Base-by-base conservation (phyloP, 1,139 yeast genomes). In the Magnusiomyces fungicola region DNA sequence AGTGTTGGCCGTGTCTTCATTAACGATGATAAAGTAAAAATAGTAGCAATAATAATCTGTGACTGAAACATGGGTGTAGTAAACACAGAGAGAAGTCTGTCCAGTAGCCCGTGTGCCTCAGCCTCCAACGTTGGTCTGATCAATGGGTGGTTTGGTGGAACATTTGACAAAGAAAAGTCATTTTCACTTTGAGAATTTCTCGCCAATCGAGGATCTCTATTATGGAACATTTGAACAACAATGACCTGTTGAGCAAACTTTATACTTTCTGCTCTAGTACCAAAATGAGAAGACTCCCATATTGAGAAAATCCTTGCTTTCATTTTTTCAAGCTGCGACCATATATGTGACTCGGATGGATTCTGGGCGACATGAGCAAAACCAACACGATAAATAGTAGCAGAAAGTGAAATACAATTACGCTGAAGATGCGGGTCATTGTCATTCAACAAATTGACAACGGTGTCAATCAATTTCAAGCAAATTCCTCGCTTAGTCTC, bases 211-310 rank as follows among this genome's bases (percentile, higher is more conserved):
- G 74, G 56, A 52, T 69, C 72, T 22, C 62, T 55, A 4, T 65
- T 55, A 2, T 79, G 71, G 33, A 78, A 75, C 23, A 85, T 74
- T 59, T 90, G 96, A 27, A 80, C 78, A 50, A 80, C 79, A 37
- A 90, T 79, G 1, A 88, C 78, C 46, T 79, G 77, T 50, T 85
- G 79, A 7, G 88, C 77, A 55, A 90, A 81, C 65, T 84, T 87
- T 49, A 84, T 70, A 27, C 86, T 71, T 42, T 90, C 83, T 25
- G 86, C 68, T 62, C 79, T 81, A 43, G 81, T 70, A 7, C 72
- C 71, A 27, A 61, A 58, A 33, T 60, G 60, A 3, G 54, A 50
- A 4, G 34, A 22, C 33, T 61, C 59, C 73, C 74, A 71, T 7
- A 62, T 50, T 2, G 54, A 50, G 12, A 69, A 54, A 3, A 69